Evolutionary conservation across 1,284 basidiomycete genomes (phyloP).

Genomic region (Pseudozyma hubeiensis): DNA sequence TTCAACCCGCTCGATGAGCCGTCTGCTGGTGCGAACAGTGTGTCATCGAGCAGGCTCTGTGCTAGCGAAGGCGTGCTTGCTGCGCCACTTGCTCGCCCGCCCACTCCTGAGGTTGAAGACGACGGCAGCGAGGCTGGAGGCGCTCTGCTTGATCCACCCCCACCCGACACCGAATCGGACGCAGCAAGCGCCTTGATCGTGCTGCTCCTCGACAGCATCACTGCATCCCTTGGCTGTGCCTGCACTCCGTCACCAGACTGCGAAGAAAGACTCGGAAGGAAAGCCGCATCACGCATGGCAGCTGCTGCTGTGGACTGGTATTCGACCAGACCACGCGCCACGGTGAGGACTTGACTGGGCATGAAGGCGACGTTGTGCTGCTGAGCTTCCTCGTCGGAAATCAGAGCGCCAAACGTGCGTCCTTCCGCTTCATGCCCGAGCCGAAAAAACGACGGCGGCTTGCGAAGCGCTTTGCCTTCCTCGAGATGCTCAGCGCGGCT

Average conservation of each 20-base stretch:
- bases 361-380: conserved; percentile 42
- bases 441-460: conserved; percentile 54
- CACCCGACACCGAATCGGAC: conserved; percentile 1
- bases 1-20: conserved; percentile 23
- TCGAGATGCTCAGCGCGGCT: conserved; percentile 28
- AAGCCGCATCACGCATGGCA: conserved; percentile 17
- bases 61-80: conserved; percentile 48
- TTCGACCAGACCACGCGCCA: conserved; percentile 47
- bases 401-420: conserved; percentile 13
- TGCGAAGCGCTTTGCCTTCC: conserved; percentile 34
- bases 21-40: conserved; percentile 28
- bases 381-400: not conserved
- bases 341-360: conserved; percentile 50
- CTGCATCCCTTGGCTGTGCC: not conserved
- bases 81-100: conserved; percentile 2
- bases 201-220: conserved; percentile 9
- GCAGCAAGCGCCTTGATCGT: conserved; percentile 21
- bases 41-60: conserved; percentile 36
- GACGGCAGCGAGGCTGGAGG: not conserved
- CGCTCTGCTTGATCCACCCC: conserved; percentile 1
- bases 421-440: conserved; percentile 59
- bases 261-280: conserved; percentile 12
- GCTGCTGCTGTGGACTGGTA: conserved; percentile 31
- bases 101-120: not conserved
- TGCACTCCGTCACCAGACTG: not conserved